phyloP scores from a whole-genome alignment of 1,284 basidiomycete species.

The Kwoniella shivajii region DNA sequence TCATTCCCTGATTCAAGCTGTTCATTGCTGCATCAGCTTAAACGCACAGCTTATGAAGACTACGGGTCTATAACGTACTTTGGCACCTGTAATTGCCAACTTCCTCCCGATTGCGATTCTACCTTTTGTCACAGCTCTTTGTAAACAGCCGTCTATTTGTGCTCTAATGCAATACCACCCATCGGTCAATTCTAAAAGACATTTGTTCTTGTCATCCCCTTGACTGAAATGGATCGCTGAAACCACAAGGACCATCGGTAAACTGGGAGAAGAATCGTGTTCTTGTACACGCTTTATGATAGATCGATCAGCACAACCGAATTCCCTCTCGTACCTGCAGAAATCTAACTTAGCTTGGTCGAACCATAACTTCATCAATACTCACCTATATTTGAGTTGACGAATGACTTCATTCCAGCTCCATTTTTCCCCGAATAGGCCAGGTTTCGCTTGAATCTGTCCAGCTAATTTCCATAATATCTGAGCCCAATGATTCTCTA shows the following conservation, averaged over 20 bases:
- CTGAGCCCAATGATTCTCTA: constrained; percentile 85
- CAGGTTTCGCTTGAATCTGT: constrained; percentile 71
- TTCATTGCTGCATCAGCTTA: neutral
- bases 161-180: constrained; percentile 92
- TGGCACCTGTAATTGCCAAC: constrained; percentile 75
- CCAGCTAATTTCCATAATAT: constrained; percentile 95
- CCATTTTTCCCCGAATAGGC: constrained; percentile 66
- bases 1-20: constrained; percentile 76
- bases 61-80: constrained; percentile 59
- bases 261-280: constrained; percentile 63
- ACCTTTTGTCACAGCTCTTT: constrained; percentile 67
- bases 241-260: constrained; percentile 78
- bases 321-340: constrained; percentile 84
- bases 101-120: constrained; percentile 77
- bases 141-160: constrained; percentile 70
- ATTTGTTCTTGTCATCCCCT: constrained; percentile 56
- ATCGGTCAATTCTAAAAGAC: constrained; percentile 79
- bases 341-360: neutral
- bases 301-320: constrained; percentile 75
- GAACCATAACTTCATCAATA: neutral
- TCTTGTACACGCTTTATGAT: constrained; percentile 67
- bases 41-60: neutral
- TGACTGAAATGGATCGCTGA: constrained; percentile 65
- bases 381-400: constrained; percentile 83
- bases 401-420: constrained; percentile 74